Conservation (phyloP, 2,329 filamentous ascomycete species). For the Microsporum audouinii region DNA sequence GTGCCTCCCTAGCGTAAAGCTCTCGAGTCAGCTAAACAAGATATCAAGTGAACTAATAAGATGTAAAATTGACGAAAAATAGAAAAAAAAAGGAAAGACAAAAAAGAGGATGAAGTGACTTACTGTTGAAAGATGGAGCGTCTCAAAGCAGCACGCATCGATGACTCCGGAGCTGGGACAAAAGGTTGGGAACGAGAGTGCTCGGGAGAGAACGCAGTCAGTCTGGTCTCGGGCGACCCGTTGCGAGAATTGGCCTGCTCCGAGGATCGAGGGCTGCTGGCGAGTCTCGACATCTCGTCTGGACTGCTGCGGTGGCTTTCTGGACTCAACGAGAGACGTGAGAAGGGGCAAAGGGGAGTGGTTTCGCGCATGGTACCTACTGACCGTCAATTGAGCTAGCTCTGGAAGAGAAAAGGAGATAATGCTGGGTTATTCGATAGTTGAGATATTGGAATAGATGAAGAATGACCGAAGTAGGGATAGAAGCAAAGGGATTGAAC, state of each 20-base stretch:
- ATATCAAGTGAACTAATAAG: neutral
- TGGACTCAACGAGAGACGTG: neutral
- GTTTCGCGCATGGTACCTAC: neutral
- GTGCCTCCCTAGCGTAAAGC: slow-evolving; percentile 10
- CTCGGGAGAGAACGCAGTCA: slow-evolving; percentile 54
- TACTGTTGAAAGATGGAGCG: neutral
- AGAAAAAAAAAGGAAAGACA: neutral
- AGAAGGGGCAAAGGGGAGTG: neutral
- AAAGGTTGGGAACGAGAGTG: slow-evolving; percentile 37
- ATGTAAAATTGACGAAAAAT: neutral
- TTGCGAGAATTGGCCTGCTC: slow-evolving; percentile 47
- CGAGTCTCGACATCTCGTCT: slow-evolving; percentile 20
- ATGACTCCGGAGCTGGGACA: neutral
- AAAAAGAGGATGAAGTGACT: neutral
- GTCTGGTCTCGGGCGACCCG: slow-evolving; percentile 53
- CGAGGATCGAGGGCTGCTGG: slow-evolving; percentile 30
- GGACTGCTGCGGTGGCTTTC: neutral
- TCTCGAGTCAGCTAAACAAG: neutral
- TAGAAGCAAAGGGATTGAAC: neutral
- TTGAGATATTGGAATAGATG: neutral
- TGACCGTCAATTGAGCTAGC: neutral
- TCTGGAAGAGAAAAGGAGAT: slow-evolving; percentile 8
- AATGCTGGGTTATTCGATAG: slow-evolving; percentile 10
- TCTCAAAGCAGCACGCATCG: neutral
- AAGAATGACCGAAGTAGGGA: slow-evolving; percentile 5